Base-by-base conservation (phyloP, 108 stramenopile species). In the Pseudonitzschia pungens region DNA sequence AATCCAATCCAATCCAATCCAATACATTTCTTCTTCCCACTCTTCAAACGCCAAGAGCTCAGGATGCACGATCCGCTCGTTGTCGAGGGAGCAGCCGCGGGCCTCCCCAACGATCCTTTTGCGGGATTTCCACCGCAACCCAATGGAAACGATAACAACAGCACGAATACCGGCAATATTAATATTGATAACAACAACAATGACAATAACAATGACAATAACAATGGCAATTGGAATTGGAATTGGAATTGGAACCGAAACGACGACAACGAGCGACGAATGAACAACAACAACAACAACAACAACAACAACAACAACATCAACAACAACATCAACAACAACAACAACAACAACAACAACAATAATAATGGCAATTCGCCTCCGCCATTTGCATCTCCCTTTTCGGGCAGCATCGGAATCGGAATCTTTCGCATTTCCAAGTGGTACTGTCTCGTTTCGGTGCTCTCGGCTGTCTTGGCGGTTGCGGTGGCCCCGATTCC, bases 361-460 rank as follows among this genome's bases (percentile, higher is more conserved):
- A n/a, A n/a, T n/a, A n/a, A n/a, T n/a, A 60, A 60, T 36, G 8
- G 24, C 59, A 60, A 60, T 4, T 27, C 10, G 11, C 6, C 29
- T 2, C 15, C 14, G 57, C 29, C 8, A 21, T 48, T 55, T 22
- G 1, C 20, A 5, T 55, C 54, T 10, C 54, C 54, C 26, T 26
- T 55, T 26, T 55, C 54, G 22, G 54, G 36, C 20, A 42, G 28
- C 10, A 40, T 40, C 32, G 60, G 60, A 7, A 40, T 62, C 21
- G 66, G 45, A 16, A 21, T 59, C 21, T 53, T 51, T 31, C 72
- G 27, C 40, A 67, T 68, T 21, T 69, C 68, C 0, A 40, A 42
- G 31, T 22, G 57, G 55, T 77, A 77, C 58, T 72, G 65, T 60
- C 14, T 72, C 45, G 28, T 71, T 11, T 77, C 77, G 65, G 53